Conservation (phyloP, 2,329 filamentous ascomycete genomes). For the Trichoderma aggressivum region DNA sequence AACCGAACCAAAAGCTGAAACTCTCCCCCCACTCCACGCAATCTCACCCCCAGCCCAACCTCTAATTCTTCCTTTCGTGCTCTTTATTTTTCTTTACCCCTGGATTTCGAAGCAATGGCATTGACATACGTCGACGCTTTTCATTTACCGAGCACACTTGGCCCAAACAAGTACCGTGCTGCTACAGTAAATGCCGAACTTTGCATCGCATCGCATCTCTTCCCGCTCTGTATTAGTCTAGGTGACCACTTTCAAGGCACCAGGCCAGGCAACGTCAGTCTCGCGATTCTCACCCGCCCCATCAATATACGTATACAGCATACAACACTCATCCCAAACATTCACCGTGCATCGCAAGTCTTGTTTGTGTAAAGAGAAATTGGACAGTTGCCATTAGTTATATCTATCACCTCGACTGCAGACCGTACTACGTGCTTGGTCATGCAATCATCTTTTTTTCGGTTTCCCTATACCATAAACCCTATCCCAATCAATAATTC, state of each 20-base stretch:
- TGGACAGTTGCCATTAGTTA: background rate
- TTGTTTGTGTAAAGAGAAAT: background rate
- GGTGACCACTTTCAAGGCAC: background rate
- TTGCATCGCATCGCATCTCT: background rate
- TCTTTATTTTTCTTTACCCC: background rate
- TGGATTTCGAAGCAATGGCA: conserved; percentile 14
- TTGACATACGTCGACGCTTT: background rate
- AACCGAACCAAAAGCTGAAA: background rate
- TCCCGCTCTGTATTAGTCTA: background rate
- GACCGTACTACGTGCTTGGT: background rate
- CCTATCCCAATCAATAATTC: background rate
- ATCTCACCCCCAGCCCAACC: conserved; percentile 1
- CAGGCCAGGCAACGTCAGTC: background rate
- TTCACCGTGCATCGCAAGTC: background rate
- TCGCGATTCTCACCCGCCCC: no score
- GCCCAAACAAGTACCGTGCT: background rate
- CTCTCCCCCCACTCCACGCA: background rate
- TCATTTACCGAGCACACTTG: background rate
- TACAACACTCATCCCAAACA: background rate
- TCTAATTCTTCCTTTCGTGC: background rate
- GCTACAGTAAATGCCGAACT: background rate
- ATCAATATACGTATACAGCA: no score
- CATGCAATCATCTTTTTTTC: conserved; percentile 3
- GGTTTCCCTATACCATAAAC: background rate
- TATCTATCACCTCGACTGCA: background rate